These are phyloP conservation scores for Rhizoctonia solani DNA, from an alignment of 1,284 basidiomycete species.

Conservation along the genomic window DNA sequence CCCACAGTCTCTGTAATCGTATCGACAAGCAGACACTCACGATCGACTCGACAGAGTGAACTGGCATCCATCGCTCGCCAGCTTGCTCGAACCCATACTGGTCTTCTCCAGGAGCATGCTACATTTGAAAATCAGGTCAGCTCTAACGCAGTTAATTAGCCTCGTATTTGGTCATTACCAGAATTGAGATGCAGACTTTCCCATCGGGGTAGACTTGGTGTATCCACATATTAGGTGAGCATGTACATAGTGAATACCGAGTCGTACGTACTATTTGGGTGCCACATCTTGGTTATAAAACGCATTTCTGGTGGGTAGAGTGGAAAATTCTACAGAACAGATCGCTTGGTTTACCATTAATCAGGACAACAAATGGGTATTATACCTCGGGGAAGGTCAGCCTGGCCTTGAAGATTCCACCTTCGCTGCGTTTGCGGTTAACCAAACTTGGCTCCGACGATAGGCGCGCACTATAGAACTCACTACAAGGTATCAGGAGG, in stretches of 20 bases:
- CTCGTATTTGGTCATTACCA: constrained; percentile 55
- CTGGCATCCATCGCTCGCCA: constrained; percentile 95
- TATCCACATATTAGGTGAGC: too few species aligned
- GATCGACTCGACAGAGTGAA: constrained; percentile 96
- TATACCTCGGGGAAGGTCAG: constrained; percentile 75
- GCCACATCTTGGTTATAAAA: constrained; percentile 97
- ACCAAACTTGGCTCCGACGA: not conserved
- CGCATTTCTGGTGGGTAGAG: constrained; percentile 93
- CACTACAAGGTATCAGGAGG: constrained; percentile 90
- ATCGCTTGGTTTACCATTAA: not conserved
- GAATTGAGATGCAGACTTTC: constrained; percentile 92
- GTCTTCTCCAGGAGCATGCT: constrained; percentile 97
- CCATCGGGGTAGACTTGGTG: constrained; percentile 86
- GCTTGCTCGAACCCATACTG: constrained; percentile 99
- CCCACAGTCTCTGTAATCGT: not conserved
- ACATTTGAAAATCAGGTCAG: constrained; percentile 28
- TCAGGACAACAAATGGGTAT: constrained; percentile 8
- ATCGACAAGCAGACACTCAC: constrained; percentile 56
- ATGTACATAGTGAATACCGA: not conserved
- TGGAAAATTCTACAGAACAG: constrained; percentile 79
- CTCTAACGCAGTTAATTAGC: too few species aligned
- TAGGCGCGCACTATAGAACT: constrained; percentile 12
- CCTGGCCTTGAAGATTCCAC: constrained; percentile 88
- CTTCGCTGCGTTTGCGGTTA: constrained; percentile 64
- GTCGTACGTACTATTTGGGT: constrained; percentile 85